Conservation (phyloP, 192 early-diverging fungal genomes). For the Geranomyces michiganensis region DNA sequence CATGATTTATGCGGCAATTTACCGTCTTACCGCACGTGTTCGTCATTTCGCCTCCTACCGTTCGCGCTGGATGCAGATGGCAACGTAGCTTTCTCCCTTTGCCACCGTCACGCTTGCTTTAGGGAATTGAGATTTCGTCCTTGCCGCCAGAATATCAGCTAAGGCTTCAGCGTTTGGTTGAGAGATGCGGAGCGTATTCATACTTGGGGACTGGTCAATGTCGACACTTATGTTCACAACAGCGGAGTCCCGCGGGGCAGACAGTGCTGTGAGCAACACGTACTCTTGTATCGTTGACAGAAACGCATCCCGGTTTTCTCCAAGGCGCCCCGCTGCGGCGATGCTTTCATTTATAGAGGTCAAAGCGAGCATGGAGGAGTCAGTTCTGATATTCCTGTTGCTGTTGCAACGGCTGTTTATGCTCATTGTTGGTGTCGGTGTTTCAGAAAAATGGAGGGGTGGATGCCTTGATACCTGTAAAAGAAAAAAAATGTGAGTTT, state of each 20-base stretch:
- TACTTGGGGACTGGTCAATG: neutral
- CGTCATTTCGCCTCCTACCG: no score
- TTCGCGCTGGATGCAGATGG: no score
- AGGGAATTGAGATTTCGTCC: no score
- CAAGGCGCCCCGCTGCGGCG: neutral
- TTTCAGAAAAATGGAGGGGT: conserved; percentile 11
- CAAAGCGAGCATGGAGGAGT: neutral
- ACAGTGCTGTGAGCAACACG: neutral
- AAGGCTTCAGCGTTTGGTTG: no score
- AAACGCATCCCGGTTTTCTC: conserved; percentile 1
- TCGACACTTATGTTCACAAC: neutral
- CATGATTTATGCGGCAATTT: no score
- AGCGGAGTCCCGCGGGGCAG: neutral
- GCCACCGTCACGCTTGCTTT: no score
- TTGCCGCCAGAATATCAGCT: no score
- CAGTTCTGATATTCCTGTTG: neutral
- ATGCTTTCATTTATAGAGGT: neutral
- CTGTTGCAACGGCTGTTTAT: no score
- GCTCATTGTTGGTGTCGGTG: neutral
- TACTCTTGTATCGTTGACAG: neutral
- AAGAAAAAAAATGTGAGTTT: neutral
- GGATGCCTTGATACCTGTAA: neutral
- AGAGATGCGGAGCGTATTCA: no score
- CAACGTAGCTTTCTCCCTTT: no score
- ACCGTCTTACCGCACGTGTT: no score